Evolutionary conservation across 179 eudicot species (phyloP).

Genomic region (Vitellaria paradoxa): DNA sequence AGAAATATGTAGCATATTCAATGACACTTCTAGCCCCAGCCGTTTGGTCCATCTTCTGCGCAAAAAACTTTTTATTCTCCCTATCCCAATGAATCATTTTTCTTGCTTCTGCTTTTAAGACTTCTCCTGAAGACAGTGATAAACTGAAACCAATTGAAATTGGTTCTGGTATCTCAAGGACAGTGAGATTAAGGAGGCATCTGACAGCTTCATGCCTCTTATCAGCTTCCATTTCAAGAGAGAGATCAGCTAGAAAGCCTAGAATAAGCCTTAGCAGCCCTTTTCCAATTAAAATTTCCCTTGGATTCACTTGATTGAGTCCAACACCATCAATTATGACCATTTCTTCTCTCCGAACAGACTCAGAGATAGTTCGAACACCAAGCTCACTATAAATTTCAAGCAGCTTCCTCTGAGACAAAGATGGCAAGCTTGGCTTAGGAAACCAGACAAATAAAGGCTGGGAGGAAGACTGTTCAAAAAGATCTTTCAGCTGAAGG

Average conservation of each 20-base stretch:
- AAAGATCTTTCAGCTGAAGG: slow-evolving; percentile 53
- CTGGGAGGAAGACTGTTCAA: slow-evolving; percentile 27
- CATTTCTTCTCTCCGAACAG: slow-evolving; percentile 27
- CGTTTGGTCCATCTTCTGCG: slow-evolving; percentile 40
- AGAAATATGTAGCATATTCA: slow-evolving; percentile 52
- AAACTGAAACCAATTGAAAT: slow-evolving; percentile 34
- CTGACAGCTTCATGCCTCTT: slow-evolving; percentile 39
- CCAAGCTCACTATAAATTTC: slow-evolving; percentile 53
- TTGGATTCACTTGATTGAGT: slow-evolving; percentile 21
- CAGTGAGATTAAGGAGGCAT: slow-evolving; percentile 32
- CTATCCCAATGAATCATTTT: slow-evolving; percentile 63
- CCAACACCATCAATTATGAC: slow-evolving; percentile 17
- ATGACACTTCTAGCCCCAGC: slow-evolving; percentile 30
- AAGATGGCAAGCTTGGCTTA: slow-evolving; percentile 23
- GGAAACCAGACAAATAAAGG: slow-evolving; percentile 72
- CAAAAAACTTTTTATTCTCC: slow-evolving; percentile 30
- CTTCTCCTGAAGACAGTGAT: slow-evolving; percentile 39
- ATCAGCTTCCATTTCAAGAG: slow-evolving; percentile 31
- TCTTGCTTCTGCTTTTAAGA: slow-evolving; percentile 28
- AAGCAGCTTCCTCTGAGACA: slow-evolving; percentile 38
- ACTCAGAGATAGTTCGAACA: slow-evolving; percentile 45
- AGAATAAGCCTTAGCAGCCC: slow-evolving; percentile 54
- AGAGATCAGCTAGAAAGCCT: slow-evolving; percentile 50
- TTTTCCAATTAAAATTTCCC: slow-evolving; percentile 34
- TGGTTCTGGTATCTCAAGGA: slow-evolving; percentile 41